A percentile compares a stretch with the other conserved stretches of the same genome.
Evolutionary conservation across 73 alveolate genomes (phyloP).

Genomic region (Diophrys appendiculata): DNA sequence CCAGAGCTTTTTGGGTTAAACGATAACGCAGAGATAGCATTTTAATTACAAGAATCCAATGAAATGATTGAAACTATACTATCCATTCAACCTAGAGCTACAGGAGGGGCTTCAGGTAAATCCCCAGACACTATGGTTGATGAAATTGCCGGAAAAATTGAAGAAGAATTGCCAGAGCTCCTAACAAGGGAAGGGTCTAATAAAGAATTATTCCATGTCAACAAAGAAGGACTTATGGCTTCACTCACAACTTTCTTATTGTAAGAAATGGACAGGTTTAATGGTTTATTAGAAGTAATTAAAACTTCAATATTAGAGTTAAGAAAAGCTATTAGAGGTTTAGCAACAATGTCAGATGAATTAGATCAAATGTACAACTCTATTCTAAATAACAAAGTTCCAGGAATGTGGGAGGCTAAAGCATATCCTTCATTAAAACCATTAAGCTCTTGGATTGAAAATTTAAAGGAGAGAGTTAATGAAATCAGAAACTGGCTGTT

Average conservation of each 20-base stretch:
- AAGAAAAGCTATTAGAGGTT: constrained; percentile 86
- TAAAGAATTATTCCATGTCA: constrained; percentile 65
- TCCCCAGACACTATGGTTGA: constrained; percentile 74
- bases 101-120: constrained; percentile 68
- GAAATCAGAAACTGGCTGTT: constrained; percentile 93
- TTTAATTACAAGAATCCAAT: constrained; percentile 74
- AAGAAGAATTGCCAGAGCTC: constrained; percentile 66
- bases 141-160: constrained; percentile 67
- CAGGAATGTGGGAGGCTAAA: constrained; percentile 87
- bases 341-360: constrained; percentile 85
- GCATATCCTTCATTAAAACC: constrained; percentile 92
- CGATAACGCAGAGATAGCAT: constrained; percentile 96
- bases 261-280: constrained; percentile 89
- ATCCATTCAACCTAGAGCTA: constrained; percentile 71
- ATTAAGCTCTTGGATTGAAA: constrained; percentile 86
- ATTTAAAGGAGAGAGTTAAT: constrained; percentile 75
- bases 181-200: constrained; percentile 78
- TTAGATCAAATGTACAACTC: constrained; percentile 79
- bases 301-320: constrained; percentile 69
- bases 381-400: constrained; percentile 83
- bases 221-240: constrained; percentile 81
- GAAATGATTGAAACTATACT: constrained; percentile 68
- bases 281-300: constrained; percentile 67
- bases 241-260: constrained; percentile 80
- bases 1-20: constrained; percentile 98